Evolutionary conservation across 2,329 filamentous ascomycete species (phyloP).

Genomic region (Xylaria sp.): DNA sequence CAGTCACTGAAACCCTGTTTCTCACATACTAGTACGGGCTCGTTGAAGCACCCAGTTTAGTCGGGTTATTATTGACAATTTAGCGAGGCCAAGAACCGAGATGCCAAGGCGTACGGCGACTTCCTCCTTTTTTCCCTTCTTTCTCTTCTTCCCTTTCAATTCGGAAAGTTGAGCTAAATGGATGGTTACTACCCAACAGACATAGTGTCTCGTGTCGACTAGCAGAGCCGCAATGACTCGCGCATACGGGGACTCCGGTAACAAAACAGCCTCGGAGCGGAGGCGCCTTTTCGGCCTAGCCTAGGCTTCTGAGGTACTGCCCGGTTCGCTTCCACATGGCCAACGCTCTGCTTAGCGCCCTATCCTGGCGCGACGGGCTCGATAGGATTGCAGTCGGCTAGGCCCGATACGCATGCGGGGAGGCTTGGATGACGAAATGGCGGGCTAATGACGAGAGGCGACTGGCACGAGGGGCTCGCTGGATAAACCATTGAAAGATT

Average conservation of each 20-base stretch:
- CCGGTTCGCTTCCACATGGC: constrained; percentile 7
- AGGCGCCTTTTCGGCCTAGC: constrained; percentile 2
- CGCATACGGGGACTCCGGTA: constrained; percentile 16
- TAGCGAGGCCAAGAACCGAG: constrained; percentile 16
- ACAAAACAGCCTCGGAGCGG: constrained; percentile 7
- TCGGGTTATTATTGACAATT: constrained; percentile 8
- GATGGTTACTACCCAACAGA: neutral
- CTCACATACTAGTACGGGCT: neutral
- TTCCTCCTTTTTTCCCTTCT: neutral
- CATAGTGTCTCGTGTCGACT: constrained; percentile 11
- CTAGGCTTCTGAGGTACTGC: too few relatives aligned
- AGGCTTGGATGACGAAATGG: constrained; percentile 7
- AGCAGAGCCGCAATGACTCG: constrained; percentile 24
- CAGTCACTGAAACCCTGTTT: constrained; percentile 14
- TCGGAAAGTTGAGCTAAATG: neutral
- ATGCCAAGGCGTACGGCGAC: constrained; percentile 17
- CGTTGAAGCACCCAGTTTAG: neutral
- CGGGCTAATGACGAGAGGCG: constrained; percentile 1
- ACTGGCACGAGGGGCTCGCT: neutral
- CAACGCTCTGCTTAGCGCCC: constrained; percentile 2
- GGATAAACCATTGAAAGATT: neutral
- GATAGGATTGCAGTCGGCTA: constrained; percentile 13
- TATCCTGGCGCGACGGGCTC: neutral
- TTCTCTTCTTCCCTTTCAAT: neutral
- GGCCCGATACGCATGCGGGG: constrained; percentile 10